These are phyloP conservation scores for Fraxinus greggii DNA, from an alignment of 305 asterid species.

Conservation along the genomic window DNA sequence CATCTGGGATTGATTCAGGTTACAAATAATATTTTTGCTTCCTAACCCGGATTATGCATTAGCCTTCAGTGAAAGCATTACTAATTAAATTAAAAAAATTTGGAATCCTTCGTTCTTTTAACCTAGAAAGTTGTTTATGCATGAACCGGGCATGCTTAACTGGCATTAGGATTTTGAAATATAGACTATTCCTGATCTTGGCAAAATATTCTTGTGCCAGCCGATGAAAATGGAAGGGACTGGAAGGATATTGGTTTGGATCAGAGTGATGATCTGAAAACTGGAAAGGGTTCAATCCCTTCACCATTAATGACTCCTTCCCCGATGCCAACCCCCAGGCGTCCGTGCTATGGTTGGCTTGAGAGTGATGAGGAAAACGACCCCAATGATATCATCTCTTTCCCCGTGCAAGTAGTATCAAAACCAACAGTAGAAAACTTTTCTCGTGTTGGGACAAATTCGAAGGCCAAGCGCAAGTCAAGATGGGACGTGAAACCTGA, in stretches of 20 bases:
- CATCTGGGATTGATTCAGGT: background rate
- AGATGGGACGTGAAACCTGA: conserved; percentile 28
- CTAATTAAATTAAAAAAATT: background rate
- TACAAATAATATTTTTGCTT: background rate
- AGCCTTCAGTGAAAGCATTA: background rate
- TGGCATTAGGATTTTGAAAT: background rate
- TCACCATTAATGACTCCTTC: conserved; percentile 5
- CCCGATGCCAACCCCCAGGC: background rate
- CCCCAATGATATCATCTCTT: conserved; percentile 11
- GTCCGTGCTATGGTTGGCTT: conserved; percentile 43
- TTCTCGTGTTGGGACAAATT: background rate
- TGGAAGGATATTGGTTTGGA: conserved; percentile 28
- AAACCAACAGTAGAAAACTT: background rate
- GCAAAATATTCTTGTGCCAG: background rate
- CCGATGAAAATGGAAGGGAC: background rate
- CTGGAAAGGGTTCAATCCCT: background rate
- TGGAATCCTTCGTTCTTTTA: background rate
- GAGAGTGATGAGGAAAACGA: conserved; percentile 24
- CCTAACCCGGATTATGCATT: background rate
- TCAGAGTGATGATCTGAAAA: background rate
- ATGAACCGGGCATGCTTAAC: background rate
- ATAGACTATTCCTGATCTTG: background rate
- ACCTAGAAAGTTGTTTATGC: background rate
- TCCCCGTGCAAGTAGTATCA: background rate
- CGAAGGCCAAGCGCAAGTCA: conserved; percentile 10